These are phyloP conservation scores for Neurospora sp. DNA, from an alignment of 495 filamentous ascomycete species.

Conservation along the genomic window DNA sequence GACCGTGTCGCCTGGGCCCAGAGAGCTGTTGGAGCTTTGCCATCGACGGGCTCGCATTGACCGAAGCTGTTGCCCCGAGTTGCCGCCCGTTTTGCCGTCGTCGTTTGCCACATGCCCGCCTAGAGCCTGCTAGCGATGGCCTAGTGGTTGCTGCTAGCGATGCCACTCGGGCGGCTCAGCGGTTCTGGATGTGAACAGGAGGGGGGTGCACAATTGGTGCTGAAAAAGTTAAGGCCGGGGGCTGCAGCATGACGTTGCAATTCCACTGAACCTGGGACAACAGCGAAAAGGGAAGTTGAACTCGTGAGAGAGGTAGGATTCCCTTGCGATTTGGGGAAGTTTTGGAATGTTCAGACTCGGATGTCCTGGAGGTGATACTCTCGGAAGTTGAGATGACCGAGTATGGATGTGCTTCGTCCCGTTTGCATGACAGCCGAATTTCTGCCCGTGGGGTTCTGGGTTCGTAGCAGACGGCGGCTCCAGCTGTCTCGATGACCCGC, in stretches of 20 bases:
- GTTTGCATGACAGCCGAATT: background rate
- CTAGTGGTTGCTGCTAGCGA: background rate
- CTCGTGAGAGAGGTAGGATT: background rate
- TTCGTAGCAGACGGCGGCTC: background rate
- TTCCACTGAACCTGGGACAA: background rate
- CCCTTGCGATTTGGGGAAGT: background rate
- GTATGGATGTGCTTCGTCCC: background rate
- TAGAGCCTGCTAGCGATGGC: background rate
- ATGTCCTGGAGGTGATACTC: background rate
- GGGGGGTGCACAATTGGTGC: background rate
- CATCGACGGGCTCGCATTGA: background rate
- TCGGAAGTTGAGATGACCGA: background rate
- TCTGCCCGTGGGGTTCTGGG: background rate
- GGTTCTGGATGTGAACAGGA: background rate
- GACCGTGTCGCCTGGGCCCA: background rate
- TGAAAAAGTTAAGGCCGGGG: background rate
- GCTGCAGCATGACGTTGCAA: background rate
- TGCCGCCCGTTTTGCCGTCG: background rate
- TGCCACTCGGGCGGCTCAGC: background rate
- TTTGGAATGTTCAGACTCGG: background rate
- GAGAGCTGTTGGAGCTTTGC: background rate
- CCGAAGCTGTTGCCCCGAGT: background rate
- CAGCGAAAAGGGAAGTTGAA: background rate
- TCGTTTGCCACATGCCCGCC: background rate
- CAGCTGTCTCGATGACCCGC: background rate